phyloP scores from a whole-genome alignment of 352 stramenopile species.

The Thalassiosira pacifica region DNA sequence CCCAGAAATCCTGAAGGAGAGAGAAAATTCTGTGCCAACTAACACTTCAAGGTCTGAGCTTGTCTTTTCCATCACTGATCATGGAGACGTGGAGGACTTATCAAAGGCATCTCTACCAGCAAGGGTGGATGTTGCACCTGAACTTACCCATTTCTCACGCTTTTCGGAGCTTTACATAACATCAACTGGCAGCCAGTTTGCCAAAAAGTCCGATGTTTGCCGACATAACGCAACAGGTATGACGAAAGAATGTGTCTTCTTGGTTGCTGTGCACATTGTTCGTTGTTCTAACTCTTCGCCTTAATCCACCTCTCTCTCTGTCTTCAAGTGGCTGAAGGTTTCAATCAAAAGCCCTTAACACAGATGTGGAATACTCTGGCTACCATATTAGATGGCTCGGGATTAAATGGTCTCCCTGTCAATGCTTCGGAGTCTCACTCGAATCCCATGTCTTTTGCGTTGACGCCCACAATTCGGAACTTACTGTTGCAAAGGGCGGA shows the following conservation, averaged over 20 bases:
- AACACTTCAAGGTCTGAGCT: constrained; percentile 48
- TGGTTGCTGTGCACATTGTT: too few relatives aligned
- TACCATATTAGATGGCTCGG: constrained; percentile 71
- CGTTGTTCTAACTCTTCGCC: too few relatives aligned
- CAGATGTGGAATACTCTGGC: constrained; percentile 83
- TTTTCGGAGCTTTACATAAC: constrained; percentile 82
- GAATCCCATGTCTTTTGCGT: constrained; percentile 77
- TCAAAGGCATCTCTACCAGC: constrained; percentile 8
- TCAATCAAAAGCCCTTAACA: constrained; percentile 68
- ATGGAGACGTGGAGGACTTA: constrained; percentile 64
- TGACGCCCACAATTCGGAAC: constrained; percentile 74
- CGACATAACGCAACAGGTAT: constrained; percentile 69
- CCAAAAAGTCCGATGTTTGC: constrained; percentile 77
- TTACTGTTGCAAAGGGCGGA: constrained; percentile 82
- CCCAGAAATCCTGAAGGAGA: constrained; percentile 24
- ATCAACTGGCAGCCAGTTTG: constrained; percentile 58
- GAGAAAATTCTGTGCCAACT: constrained; percentile 1
- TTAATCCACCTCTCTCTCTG: too few relatives aligned
- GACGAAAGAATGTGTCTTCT: too few relatives aligned
- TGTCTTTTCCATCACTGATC: constrained; percentile 70
- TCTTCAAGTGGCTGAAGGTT: constrained; percentile 62
- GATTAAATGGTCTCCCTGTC: constrained; percentile 58
- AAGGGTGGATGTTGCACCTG: constrained; percentile 75
- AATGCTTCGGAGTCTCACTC: constrained; percentile 18
- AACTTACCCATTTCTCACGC: constrained; percentile 83